Conservation (phyloP, 768 basidiomycete genomes). For the Pilatotrama ljubarskyi region DNA sequence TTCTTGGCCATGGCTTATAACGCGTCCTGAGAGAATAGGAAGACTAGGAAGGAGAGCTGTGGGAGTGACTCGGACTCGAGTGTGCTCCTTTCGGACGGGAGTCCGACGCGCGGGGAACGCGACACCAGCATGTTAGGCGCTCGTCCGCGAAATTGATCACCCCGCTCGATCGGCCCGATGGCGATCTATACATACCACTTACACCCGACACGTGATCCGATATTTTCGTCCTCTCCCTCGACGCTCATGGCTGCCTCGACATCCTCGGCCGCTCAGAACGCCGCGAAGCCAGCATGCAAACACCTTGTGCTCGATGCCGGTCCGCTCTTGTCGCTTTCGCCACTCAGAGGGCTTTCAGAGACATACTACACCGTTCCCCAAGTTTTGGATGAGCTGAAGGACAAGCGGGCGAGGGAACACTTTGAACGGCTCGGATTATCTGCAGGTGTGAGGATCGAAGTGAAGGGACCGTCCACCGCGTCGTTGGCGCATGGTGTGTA, state of each 20-base stretch:
- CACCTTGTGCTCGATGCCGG: slow-evolving; percentile 92
- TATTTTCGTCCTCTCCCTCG: slow-evolving; percentile 21
- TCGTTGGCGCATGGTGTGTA: slow-evolving; percentile 64
- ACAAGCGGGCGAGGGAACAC: slow-evolving; percentile 84
- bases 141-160: not conserved
- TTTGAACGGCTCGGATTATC: slow-evolving; percentile 76
- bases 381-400: slow-evolving; percentile 87
- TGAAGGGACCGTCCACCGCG: slow-evolving; percentile 67
- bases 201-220: slow-evolving; percentile 23
- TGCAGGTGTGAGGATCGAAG: slow-evolving; percentile 72
- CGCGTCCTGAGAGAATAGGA: not conserved
- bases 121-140: slow-evolving; percentile 1
- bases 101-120: slow-evolving; percentile 6
- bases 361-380: slow-evolving; percentile 87
- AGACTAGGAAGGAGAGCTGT: not conserved
- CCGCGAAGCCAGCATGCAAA: slow-evolving; percentile 53
- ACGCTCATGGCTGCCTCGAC: slow-evolving; percentile 22
- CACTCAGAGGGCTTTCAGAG: slow-evolving; percentile 85
- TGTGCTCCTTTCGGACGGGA: slow-evolving; percentile 6
- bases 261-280: slow-evolving; percentile 16
- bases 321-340: slow-evolving; percentile 85
- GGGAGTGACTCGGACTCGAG: slow-evolving; percentile 3
- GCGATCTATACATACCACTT: slow-evolving; percentile 11
- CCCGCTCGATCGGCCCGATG: slow-evolving; percentile 8
- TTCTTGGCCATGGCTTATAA: slow-evolving; percentile 26